These are phyloP conservation scores for Barnettozyma sp. DNA, from an alignment of 805 yeast species.

Conservation along the genomic window DNA sequence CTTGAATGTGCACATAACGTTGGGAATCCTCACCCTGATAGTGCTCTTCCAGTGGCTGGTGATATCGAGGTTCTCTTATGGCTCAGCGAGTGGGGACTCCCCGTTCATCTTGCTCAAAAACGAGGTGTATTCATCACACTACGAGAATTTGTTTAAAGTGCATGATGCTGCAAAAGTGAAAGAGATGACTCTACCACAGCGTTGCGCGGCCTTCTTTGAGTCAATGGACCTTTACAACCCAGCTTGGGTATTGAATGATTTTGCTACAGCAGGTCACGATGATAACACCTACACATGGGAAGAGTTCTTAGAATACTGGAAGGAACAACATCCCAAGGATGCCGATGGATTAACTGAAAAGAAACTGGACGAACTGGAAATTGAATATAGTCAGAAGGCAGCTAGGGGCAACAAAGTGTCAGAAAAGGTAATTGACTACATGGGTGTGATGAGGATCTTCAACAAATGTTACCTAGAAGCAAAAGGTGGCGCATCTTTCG, in stretches of 20 bases:
- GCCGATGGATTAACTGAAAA: slow-evolving; percentile 7
- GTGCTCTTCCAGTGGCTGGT: slow-evolving; percentile 14
- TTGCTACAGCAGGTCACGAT: slow-evolving; percentile 17
- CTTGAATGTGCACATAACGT: slow-evolving; percentile 16
- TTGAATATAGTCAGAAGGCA: slow-evolving; percentile 11
- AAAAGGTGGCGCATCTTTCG: slow-evolving; percentile 1
- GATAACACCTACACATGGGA: slow-evolving; percentile 16
- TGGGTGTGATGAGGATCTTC: slow-evolving; percentile 18
- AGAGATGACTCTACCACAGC: slow-evolving; percentile 9
- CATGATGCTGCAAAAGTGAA: slow-evolving; percentile 5
- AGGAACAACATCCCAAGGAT: slow-evolving; percentile 7
- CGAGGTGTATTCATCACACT: slow-evolving; percentile 17
- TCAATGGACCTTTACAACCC: slow-evolving; percentile 6
- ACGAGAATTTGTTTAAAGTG: slow-evolving; percentile 5
- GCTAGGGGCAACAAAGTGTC: slow-evolving; percentile 11
- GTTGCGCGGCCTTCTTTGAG: slow-evolving; percentile 18
- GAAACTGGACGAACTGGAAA: slow-evolving; percentile 9
- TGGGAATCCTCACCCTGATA: slow-evolving; percentile 11
- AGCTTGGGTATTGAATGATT: slow-evolving; percentile 20
- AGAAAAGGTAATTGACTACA: slow-evolving; percentile 17
- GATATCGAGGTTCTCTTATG: not conserved
- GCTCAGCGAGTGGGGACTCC: slow-evolving; percentile 1
- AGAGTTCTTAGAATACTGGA: slow-evolving; percentile 11
- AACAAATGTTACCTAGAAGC: slow-evolving; percentile 20
- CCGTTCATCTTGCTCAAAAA: slow-evolving; percentile 12